Base-by-base conservation (phyloP, 108 stramenopile species). In the Cylindrotheca closterium region DNA sequence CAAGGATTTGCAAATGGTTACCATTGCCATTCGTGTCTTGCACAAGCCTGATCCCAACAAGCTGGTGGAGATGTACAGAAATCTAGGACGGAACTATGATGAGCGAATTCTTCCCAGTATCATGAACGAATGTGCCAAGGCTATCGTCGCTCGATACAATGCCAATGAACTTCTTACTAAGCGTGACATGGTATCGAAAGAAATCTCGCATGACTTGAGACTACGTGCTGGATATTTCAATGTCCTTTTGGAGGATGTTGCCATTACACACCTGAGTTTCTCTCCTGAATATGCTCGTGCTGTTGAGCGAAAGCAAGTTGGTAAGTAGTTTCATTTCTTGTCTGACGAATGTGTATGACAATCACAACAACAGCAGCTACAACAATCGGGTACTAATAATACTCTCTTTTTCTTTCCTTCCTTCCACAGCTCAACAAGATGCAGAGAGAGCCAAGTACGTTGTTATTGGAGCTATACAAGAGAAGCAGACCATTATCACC, bases 121-220 rank as follows among this genome's bases (percentile, higher is more conserved):
- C 70, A 98, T 99, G 82, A 99, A 99, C 83, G 99, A 99, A 79
- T 97, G 96, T 59, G 94, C 97, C 65, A 99, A 99, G 87, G 97
- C 97, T 25, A 94, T 98, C 21, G 97, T 99, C 18, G 99, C 99
- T 4, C 78, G 95, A 57, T 99, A 96, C 86, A 98, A 98, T 74
- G 99, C 99, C 52, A 96, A 97, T 54, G 98, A 99, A 71, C 85
- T 99, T 47, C 71, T 99, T 31, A 99, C 99, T 60, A 98, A 99
- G 81, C 98, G 99, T 82, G 98, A 98, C 47, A 66, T 73, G 57
- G 98, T 99, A 31, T 87, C 85, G 8, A 61, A 71, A 33, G 81
- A 91, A 57, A 97, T 99, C 71, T 79, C 87, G 15, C 51, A 75
- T 30, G 91, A 94, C 33, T 78, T 99, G 59, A 58, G 66, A 58